phyloP scores from a whole-genome alignment of 2,329 filamentous ascomycete species.

The Fusarium chaquense region DNA sequence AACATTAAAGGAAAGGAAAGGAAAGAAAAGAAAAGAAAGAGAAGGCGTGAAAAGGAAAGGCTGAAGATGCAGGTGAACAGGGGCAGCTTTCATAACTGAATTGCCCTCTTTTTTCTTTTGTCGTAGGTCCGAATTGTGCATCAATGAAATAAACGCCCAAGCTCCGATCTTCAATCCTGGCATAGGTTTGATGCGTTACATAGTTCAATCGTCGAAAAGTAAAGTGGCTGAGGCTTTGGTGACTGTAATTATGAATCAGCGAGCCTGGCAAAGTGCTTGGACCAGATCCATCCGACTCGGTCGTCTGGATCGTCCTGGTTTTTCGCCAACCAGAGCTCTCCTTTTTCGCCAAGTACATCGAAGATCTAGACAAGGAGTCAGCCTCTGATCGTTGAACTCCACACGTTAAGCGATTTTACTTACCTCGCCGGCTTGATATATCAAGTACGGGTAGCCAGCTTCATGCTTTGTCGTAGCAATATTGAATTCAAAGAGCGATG shows the following conservation, averaged over 20 bases:
- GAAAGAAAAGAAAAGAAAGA: conserved; percentile 6
- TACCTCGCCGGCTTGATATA: conserved; percentile 93
- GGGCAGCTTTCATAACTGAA: conserved; percentile 25
- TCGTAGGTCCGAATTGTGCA: conserved; percentile 37
- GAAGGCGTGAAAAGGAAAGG: conserved; percentile 34
- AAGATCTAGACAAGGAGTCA: conserved; percentile 69
- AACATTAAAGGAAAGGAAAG: conserved; percentile 15
- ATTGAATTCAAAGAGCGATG: conserved; percentile 96
- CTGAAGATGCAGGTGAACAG: conserved; percentile 30
- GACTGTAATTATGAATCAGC: conserved; percentile 60
- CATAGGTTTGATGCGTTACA: conserved; percentile 44
- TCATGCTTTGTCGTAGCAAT: conserved; percentile 93
- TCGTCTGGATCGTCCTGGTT: conserved; percentile 91
- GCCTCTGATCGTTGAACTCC: background rate
- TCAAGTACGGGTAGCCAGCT: conserved; percentile 94
- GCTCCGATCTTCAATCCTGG: conserved; percentile 40
- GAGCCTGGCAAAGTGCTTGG: conserved; percentile 89
- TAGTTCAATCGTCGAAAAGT: conserved; percentile 32
- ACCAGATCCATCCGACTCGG: conserved; percentile 97
- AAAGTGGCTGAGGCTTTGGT: conserved; percentile 30
- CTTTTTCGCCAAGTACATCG: conserved; percentile 94
- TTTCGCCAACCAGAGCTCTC: conserved; percentile 95
- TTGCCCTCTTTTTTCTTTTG: conserved; percentile 26
- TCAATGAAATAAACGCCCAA: conserved; percentile 45
- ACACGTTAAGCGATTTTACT: conserved; percentile 45